Percentiles rank a stretch among this genome's conserved stretches.
These are phyloP conservation scores for Forsythia viridissima DNA, from an alignment of 257 asterid genomes.

Conservation along the genomic window DNA sequence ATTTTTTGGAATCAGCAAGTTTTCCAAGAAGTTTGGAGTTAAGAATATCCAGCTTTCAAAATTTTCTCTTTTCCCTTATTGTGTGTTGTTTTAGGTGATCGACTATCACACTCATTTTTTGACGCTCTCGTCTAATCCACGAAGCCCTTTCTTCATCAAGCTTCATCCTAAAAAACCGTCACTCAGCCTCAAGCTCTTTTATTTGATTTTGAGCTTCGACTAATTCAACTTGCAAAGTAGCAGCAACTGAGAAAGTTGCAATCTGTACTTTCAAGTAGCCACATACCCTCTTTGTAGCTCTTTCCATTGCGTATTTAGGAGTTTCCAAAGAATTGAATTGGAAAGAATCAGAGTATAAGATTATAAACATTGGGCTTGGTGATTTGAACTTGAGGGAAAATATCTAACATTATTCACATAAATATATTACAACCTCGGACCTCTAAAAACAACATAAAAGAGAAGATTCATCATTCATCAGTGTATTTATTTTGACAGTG, in stretches of 20 bases:
- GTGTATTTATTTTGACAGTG: too few species aligned
- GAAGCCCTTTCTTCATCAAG: slow-evolving; percentile 36
- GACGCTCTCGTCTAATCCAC: slow-evolving; percentile 27
- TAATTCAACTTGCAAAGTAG: slow-evolving; percentile 28
- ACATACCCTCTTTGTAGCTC: slow-evolving; percentile 50
- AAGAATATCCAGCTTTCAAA: slow-evolving; percentile 25
- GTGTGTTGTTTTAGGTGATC: slow-evolving; percentile 31
- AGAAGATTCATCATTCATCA: too few species aligned
- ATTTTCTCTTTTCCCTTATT: slow-evolving; percentile 33
- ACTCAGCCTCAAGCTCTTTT: slow-evolving; percentile 32
- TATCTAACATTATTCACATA: too few species aligned
- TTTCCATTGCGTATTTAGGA: slow-evolving; percentile 34
- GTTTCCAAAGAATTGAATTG: not conserved
- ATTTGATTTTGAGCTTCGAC: slow-evolving; percentile 21
- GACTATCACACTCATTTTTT: slow-evolving; percentile 17
- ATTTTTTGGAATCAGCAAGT: slow-evolving; percentile 43
- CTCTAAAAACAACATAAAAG: too few species aligned
- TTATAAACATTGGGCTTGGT: too few species aligned
- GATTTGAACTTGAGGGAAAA: too few species aligned
- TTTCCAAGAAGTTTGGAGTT: slow-evolving; percentile 41
- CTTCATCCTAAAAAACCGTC: slow-evolving; percentile 19
- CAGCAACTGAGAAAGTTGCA: not conserved
- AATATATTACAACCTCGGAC: too few species aligned
- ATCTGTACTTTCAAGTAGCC: slow-evolving; percentile 4
- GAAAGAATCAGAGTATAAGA: too few species aligned